Evolutionary conservation across 2,329 filamentous ascomycete species (phyloP).

Genomic region (Colletotrichum cereale): DNA sequence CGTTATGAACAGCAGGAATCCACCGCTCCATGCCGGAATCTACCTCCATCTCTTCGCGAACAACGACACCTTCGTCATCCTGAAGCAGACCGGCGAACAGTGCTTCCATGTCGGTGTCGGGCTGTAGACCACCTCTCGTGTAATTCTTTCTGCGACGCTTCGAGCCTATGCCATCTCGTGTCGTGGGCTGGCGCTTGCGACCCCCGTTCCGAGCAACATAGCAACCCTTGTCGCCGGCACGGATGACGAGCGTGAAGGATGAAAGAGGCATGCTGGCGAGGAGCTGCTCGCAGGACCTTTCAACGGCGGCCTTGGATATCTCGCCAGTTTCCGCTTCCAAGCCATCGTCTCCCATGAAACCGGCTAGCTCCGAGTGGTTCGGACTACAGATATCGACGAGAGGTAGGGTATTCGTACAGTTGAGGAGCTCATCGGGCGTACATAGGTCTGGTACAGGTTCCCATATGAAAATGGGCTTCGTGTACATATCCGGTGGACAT

Average conservation of each 20-base stretch:
- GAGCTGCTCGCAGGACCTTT: conserved; percentile 72
- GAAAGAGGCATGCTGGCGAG: conserved; percentile 73
- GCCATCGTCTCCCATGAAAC: conserved; percentile 78
- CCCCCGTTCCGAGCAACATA: conserved; percentile 72
- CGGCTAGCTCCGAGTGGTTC: conserved; percentile 90
- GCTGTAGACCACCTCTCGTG: conserved; percentile 64
- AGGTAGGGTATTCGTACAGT: conserved; percentile 73
- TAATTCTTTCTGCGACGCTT: conserved; percentile 59
- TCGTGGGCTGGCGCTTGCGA: conserved; percentile 55
- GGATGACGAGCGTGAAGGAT: conserved; percentile 75
- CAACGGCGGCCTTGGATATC: conserved; percentile 65
- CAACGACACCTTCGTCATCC: conserved; percentile 64
- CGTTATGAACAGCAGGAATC: conserved; percentile 81
- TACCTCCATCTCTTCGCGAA: conserved; percentile 70
- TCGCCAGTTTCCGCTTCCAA: conserved; percentile 67
- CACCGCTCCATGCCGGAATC: conserved; percentile 77
- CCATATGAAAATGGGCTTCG: conserved; percentile 86
- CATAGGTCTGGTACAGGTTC: conserved; percentile 95
- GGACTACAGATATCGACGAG: conserved; percentile 77
- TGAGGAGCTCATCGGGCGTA: conserved; percentile 74
- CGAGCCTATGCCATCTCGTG: conserved; percentile 44
- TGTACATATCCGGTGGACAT: conserved; percentile 50
- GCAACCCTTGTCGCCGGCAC: conserved; percentile 80
- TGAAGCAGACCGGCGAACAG: conserved; percentile 70
- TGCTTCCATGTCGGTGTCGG: conserved; percentile 73